Evolutionary conservation across 805 yeast species (phyloP).

Genomic region (Barnettozyma populi): DNA sequence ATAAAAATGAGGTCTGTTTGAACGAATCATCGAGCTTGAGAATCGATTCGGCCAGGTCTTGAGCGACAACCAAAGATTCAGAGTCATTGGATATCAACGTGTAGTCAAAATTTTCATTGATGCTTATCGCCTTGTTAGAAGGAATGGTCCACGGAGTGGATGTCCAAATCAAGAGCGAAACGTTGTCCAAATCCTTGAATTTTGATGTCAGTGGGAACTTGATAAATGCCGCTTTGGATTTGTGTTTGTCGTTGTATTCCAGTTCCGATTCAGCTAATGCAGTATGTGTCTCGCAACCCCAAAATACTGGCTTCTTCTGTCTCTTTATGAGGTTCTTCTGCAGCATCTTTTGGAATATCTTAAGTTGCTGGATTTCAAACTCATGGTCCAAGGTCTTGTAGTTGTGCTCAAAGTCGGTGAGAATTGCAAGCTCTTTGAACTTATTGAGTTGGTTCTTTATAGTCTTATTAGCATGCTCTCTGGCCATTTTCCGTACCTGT

Average conservation of each 20-base stretch:
- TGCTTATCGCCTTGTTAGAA: conserved; percentile 78
- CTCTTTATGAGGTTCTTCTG: conserved; percentile 66
- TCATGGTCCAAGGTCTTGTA: conserved; percentile 68
- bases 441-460: conserved; percentile 56
- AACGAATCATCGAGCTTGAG: conserved; percentile 26
- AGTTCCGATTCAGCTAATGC: conserved; percentile 96
- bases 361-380: conserved; percentile 72
- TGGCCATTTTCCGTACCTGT: conserved; percentile 64
- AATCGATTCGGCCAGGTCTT: conserved; percentile 39
- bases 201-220: conserved; percentile 50
- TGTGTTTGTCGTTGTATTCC: conserved; percentile 73
- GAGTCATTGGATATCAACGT: conserved; percentile 36
- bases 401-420: conserved; percentile 75
- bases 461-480: conserved; percentile 62
- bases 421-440: conserved; percentile 67
- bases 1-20: conserved; percentile 19
- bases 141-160: conserved; percentile 98
- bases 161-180: conserved; percentile 75
- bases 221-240: conserved; percentile 61
- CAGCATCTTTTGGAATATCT: conserved; percentile 61
- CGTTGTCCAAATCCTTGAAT: conserved; percentile 15
- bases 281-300: conserved; percentile 93
- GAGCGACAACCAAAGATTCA: conserved; percentile 54
- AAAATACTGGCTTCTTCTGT: conserved; percentile 91
- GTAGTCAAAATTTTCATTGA: conserved; percentile 55